Base-by-base conservation (phyloP, 768 basidiomycete species). In the Phaffia tasmanica region DNA sequence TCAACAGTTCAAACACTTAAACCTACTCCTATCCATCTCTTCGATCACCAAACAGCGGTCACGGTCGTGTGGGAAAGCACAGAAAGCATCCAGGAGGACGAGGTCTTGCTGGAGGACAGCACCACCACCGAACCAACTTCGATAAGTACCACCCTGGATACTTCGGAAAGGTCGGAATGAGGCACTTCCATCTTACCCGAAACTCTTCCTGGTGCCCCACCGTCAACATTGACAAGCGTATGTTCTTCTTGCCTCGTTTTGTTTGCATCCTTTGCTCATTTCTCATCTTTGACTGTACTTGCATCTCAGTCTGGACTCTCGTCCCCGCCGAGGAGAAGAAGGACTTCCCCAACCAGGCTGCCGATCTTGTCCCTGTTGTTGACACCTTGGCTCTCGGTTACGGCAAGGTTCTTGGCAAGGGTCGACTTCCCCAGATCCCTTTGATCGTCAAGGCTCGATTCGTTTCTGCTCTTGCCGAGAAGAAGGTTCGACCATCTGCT, bases 41-140 rank as follows among this genome's bases (percentile, higher is more conserved):
- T 46, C n/a, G 11, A n/a, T 8, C 19, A 2, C 35, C 46, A 32
- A 23, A 57, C 29, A 65, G 64, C 77, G 95, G 95, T 81, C 87
- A 98, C 80, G 95, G 95, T 79, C 94, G 95, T 88, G 89, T 99
- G 76, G 95, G 95, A 73, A 98, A 98, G 85, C 95, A 99, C 85
- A 88, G 95, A 79, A 98, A 97, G 80, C 94, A 97, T 78, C 95
- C 95, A 65, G 95, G 95, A 82, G 95, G 95, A 89, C 90, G 95
- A 80, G 95, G 95, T 95, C 88, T 98, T 76, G 79, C 78, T 64
- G 95, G 95, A 90, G 95, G 95, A 85, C 83, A 85, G 81, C 94
- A 98, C 81, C 95, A 99, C 83, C 95, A 99, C 86, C 89, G 92
- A 69, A 93, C 87, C 76, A 95, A 97, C 82, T 89, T 94, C 76